Conservation (phyloP, 2,329 filamentous ascomycete genomes). For the Epichloe sylvatica region DNA sequence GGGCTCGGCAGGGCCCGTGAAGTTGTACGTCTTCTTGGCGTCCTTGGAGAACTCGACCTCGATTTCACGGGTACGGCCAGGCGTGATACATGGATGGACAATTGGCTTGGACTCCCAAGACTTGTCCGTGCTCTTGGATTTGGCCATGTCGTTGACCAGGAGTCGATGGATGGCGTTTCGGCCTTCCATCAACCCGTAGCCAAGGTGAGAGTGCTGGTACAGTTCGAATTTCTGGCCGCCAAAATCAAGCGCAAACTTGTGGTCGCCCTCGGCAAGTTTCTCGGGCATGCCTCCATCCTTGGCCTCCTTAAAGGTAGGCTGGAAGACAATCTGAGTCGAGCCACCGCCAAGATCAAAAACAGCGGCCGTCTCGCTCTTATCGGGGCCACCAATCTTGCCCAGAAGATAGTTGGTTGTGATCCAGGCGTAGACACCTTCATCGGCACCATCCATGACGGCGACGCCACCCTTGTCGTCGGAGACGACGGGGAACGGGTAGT, state of each 20-base stretch:
- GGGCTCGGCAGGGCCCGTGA: slow-evolving; percentile 67
- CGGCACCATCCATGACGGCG: slow-evolving; percentile 91
- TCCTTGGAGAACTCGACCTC: slow-evolving; percentile 57
- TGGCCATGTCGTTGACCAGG: slow-evolving; percentile 58
- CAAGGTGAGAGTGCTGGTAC: slow-evolving; percentile 96
- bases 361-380: slow-evolving; percentile 80
- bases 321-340: slow-evolving; percentile 96
- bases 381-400: slow-evolving; percentile 88
- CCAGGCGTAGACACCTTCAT: slow-evolving; percentile 98
- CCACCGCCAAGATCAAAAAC: slow-evolving; percentile 94
- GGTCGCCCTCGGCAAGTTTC: slow-evolving; percentile 74
- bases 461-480: slow-evolving; percentile 75
- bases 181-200: slow-evolving; percentile 91
- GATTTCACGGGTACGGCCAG: slow-evolving; percentile 62
- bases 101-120: slow-evolving; percentile 60
- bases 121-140: slow-evolving; percentile 43
- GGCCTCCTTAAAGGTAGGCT: slow-evolving; percentile 75
- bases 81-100: slow-evolving; percentile 72
- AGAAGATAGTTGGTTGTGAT: slow-evolving; percentile 98
- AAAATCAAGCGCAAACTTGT: slow-evolving; percentile 88
- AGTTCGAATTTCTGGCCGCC: slow-evolving; percentile 82
- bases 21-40: slow-evolving; percentile 55
- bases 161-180: slow-evolving; percentile 70
- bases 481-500: slow-evolving; percentile 90
- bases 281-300: slow-evolving; percentile 68